phyloP scores from a whole-genome alignment of 1,284 basidiomycete species.

The Puccinia novopanici region DNA sequence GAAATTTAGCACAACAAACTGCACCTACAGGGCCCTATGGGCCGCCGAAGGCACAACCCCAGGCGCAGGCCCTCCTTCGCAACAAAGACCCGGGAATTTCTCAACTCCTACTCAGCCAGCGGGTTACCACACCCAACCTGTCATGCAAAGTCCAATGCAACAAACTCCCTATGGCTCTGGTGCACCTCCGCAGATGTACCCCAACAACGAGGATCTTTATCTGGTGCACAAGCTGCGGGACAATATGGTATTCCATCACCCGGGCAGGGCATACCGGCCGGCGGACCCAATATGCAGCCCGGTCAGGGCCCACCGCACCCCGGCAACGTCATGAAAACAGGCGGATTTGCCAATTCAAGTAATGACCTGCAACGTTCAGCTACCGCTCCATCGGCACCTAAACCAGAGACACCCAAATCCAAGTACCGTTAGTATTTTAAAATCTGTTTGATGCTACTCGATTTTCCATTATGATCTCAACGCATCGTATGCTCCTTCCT shows the following conservation, averaged over 20 bases:
- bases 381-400: conserved; percentile 60
- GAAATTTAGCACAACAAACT: background rate
- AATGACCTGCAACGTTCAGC: conserved; percentile 62
- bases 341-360: conserved; percentile 60
- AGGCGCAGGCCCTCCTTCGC: conserved; percentile 46
- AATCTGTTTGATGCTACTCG: background rate
- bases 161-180: conserved; percentile 37
- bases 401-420: conserved; percentile 60
- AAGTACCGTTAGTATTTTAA: conserved; percentile 75
- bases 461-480: background rate
- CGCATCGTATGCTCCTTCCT: background rate
- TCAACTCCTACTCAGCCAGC: conserved; percentile 51
- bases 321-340: conserved; percentile 56
- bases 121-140: conserved; percentile 56
- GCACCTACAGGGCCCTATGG: conserved; percentile 37
- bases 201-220: conserved; percentile 53
- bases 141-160: conserved; percentile 53
- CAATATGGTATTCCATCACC: conserved; percentile 15
- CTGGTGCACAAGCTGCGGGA: conserved; percentile 17
- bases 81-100: conserved; percentile 39
- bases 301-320: conserved; percentile 52
- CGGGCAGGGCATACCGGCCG: conserved; percentile 27
- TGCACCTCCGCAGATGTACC: conserved; percentile 55
- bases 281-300: conserved; percentile 31
- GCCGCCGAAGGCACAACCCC: conserved; percentile 40